phyloP scores from a whole-genome alignment of 129 eudicot genomes.

The Apium graveolens region DNA sequence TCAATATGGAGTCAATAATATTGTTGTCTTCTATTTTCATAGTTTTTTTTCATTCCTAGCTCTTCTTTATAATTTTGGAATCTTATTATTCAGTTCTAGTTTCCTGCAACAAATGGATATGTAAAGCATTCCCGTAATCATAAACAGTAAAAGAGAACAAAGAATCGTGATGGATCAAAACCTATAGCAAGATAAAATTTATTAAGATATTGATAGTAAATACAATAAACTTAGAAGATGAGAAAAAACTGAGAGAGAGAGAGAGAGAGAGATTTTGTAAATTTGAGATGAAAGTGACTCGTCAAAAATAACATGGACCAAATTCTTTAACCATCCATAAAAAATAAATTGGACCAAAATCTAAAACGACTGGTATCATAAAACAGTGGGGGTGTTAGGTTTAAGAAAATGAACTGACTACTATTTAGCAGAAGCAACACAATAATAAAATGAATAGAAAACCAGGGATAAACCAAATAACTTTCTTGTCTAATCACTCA shows the following conservation, averaged over 20 bases:
- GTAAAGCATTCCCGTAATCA: neutral
- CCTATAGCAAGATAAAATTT: no score
- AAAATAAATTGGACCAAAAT: neutral
- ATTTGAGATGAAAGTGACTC: neutral
- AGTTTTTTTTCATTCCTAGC: neutral
- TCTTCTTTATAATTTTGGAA: neutral
- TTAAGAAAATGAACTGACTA: neutral
- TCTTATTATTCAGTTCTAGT: no score
- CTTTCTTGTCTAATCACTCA: neutral
- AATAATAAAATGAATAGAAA: neutral
- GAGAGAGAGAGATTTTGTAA: neutral
- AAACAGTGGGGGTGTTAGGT: neutral
- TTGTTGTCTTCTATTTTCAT: neutral
- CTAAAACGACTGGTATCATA: neutral
- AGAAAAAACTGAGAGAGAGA: neutral
- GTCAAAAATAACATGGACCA: conserved; percentile 1
- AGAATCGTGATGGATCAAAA: neutral
- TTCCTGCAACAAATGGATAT: neutral
- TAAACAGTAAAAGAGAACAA: neutral
- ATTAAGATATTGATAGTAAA: neutral
- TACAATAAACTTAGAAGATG: neutral
- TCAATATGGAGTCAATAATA: neutral
- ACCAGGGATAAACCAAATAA: neutral
- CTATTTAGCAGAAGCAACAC: neutral
- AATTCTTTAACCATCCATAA: neutral